These are phyloP conservation scores for Clonostachys chloroleuca DNA, from an alignment of 2,329 filamentous ascomycete genomes.

Conservation along the genomic window DNA sequence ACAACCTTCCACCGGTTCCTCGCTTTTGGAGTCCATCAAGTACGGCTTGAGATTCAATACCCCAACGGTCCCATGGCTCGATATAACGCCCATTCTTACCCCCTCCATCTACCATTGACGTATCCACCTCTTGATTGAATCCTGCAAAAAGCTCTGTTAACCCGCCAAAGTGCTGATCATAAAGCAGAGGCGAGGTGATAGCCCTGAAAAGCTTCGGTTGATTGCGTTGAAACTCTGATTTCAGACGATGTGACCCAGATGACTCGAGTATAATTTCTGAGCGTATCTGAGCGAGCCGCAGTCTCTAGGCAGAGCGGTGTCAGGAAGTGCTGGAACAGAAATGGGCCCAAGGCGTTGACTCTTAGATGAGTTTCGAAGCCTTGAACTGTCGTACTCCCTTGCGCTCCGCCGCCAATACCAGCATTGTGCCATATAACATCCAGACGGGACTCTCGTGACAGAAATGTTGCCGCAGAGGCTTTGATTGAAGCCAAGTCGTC, in stretches of 20 bases:
- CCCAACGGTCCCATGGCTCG: too few species aligned
- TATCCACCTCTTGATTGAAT: too few species aligned
- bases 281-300: conserved; percentile 7
- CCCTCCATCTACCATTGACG: too few species aligned
- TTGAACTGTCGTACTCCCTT: conserved; percentile 1
- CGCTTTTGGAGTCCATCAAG: too few species aligned
- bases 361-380: conserved; percentile 4
- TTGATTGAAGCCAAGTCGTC: conserved; percentile 21
- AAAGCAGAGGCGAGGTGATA: too few species aligned
- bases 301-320: conserved; percentile 1
- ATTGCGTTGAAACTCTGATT: conserved; percentile 5
- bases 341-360: conserved; percentile 2
- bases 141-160: too few species aligned
- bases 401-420: conserved; percentile 7
- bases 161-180: too few species aligned
- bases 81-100: too few species aligned
- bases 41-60: too few species aligned
- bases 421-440: conserved; percentile 34
- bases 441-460: conserved; percentile 14
- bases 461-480: conserved; percentile 12
- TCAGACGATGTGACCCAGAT: conserved; percentile 11
- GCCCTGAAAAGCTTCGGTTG: too few species aligned
- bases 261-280: conserved; percentile 10
- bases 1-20: too few species aligned
- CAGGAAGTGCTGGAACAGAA: conserved; percentile 3